These are phyloP conservation scores for maize (Zea mays) DNA, from an alignment of 176 grass and related monocot species.

Conservation along the genomic window Zm-B73-REFERENCE-NAM-5.0 NC_050101.1:153459501-153460000, in stretches of 20 bases:
- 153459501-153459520: not conserved
- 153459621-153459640: constrained; percentile 34
- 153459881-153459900: too few species aligned
- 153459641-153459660: not conserved
- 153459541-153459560: too few species aligned
- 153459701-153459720: too few species aligned
- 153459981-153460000: not conserved
- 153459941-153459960: too few species aligned
- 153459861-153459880: not conserved
- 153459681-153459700: too few species aligned
- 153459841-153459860: not conserved
- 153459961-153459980: too few species aligned
- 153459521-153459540: not conserved
- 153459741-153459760: constrained; percentile 10
- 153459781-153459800: constrained; percentile 13
- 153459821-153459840: not conserved
- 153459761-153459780: constrained; percentile 34
- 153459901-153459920: too few species aligned
- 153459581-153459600: constrained; percentile 36
- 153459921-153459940: too few species aligned
- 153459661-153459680: not conserved
- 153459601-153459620: constrained; percentile 45
- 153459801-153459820: not conserved
- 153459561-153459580: not conserved
- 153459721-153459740: not conserved